A percentile compares a stretch with the other conserved stretches of the same genome.
phyloP scores from a whole-genome alignment of 1,284 basidiomycete genomes.

The Malassezia furfur region DNA sequence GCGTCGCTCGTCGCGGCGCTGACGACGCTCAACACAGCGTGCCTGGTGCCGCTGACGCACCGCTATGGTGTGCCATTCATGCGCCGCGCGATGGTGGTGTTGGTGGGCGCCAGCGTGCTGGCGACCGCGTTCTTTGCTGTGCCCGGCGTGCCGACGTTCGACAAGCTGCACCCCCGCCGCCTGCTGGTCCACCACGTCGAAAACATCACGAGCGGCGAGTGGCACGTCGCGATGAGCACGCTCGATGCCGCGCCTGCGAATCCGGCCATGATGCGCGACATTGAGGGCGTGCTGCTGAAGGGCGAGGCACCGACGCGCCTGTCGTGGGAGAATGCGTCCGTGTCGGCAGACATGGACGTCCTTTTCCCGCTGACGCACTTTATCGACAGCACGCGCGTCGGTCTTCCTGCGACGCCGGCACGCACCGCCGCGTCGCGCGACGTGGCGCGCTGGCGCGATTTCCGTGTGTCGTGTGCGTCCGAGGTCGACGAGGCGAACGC shows the following conservation, averaged over 20 bases:
- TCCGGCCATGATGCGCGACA: slow-evolving; percentile 56
- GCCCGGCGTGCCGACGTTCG: slow-evolving; percentile 59
- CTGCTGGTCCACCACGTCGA: slow-evolving; percentile 76
- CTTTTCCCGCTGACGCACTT: slow-evolving; percentile 65
- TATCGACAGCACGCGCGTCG: slow-evolving; percentile 65
- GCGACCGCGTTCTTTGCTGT: slow-evolving; percentile 58
- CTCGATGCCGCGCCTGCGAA: slow-evolving; percentile 76
- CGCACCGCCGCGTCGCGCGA: background rate
- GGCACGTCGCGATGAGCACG: slow-evolving; percentile 69
- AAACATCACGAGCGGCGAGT: slow-evolving; percentile 63
- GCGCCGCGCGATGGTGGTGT: slow-evolving; percentile 52
- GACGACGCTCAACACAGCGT: slow-evolving; percentile 56
- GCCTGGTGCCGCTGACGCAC: slow-evolving; percentile 59
- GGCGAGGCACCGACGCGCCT: slow-evolving; percentile 34
- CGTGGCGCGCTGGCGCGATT: slow-evolving; percentile 4
- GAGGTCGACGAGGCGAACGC: slow-evolving; percentile 57
- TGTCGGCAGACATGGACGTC: slow-evolving; percentile 50
- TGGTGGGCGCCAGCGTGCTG: slow-evolving; percentile 52
- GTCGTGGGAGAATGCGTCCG: slow-evolving; percentile 33
- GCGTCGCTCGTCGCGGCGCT: slow-evolving; percentile 57
- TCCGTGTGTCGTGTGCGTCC: slow-evolving; percentile 15
- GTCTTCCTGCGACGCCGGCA: slow-evolving; percentile 52
- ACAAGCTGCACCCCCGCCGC: slow-evolving; percentile 75
- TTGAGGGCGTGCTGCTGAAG: slow-evolving; percentile 57
- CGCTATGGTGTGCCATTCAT: slow-evolving; percentile 55